Percentiles rank a stretch among this genome's conserved stretches.
Evolutionary conservation across 306 rosid species (phyloP).

Genomic region (Delonix regia): DNA sequence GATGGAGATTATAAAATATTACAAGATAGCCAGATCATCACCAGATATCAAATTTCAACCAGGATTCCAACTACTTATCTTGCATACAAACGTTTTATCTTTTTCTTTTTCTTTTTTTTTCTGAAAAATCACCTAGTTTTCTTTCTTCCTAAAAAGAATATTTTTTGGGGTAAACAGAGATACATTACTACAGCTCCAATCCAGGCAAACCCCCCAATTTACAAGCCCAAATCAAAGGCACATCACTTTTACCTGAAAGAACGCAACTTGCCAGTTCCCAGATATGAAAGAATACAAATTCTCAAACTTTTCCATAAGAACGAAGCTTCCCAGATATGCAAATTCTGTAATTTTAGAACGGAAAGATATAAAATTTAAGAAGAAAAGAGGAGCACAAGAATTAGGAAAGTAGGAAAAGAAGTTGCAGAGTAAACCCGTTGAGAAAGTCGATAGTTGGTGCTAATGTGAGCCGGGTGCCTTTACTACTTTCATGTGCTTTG

Average conservation of each 20-base stretch:
- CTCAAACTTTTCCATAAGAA: neutral
- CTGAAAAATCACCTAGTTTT: neutral
- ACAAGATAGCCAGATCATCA: neutral
- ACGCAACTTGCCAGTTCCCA: conserved; percentile 3
- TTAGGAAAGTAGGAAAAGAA: conserved; percentile 29
- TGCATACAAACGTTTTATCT: neutral
- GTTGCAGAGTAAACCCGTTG: conserved; percentile 30
- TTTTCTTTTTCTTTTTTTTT: neutral
- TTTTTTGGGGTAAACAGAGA: neutral
- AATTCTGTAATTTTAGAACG: neutral
- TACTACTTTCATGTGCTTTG: neutral
- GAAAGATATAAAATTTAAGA: neutral
- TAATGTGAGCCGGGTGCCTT: conserved; percentile 33
- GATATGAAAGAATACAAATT: neutral
- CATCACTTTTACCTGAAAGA: conserved; percentile 34
- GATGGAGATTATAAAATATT: neutral
- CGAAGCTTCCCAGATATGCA: neutral
- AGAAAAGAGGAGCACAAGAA: neutral
- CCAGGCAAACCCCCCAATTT: neutral
- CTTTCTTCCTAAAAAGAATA: neutral
- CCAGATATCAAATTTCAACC: conserved; percentile 4
- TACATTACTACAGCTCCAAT: neutral
- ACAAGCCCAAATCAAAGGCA: neutral
- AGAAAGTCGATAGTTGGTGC: conserved; percentile 23
- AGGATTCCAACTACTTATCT: conserved; percentile 10